phyloP scores from a whole-genome alignment of 2,329 filamentous ascomycete species.

The Colletotrichum sp. region DNA sequence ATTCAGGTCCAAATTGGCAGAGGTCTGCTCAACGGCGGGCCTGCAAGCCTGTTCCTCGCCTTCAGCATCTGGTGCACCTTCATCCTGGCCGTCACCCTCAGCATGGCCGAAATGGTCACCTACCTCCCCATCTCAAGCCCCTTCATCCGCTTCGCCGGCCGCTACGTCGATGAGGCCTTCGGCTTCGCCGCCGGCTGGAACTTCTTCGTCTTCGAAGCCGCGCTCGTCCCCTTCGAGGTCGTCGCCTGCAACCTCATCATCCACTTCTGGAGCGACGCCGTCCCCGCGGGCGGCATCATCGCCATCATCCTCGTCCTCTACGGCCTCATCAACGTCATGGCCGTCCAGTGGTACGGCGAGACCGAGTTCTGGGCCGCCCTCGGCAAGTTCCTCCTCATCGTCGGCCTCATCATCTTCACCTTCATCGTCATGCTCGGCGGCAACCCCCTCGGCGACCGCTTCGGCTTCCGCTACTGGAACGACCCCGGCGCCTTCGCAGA shows the following conservation, averaged over 20 bases:
- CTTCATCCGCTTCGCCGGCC: conserved; percentile 78
- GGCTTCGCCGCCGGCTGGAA: conserved; percentile 77
- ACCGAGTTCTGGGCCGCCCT: conserved; percentile 78
- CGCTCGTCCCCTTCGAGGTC: conserved; percentile 71
- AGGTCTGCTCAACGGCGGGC: conserved; percentile 63
- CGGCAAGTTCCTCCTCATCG: conserved; percentile 74
- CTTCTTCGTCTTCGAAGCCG: conserved; percentile 74
- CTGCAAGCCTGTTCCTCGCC: conserved; percentile 61
- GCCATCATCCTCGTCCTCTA: conserved; percentile 54
- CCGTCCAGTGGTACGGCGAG: conserved; percentile 77
- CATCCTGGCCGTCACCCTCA: conserved; percentile 64
- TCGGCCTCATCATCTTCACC: conserved; percentile 76
- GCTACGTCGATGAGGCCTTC: conserved; percentile 77
- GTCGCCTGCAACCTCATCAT: conserved; percentile 69
- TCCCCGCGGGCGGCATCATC: conserved; percentile 66
- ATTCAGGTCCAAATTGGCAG: conserved; percentile 59
- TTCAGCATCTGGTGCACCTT: conserved; percentile 68
- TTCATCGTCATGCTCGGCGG: conserved; percentile 85
- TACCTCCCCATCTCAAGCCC: conserved; percentile 79
- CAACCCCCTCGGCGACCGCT: conserved; percentile 73
- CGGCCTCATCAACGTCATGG: conserved; percentile 70
- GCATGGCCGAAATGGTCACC: conserved; percentile 78
- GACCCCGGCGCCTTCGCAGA: conserved; percentile 74
- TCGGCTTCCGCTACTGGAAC: conserved; percentile 73
- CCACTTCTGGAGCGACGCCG: conserved; percentile 65